Evolutionary conservation across 805 yeast genomes (phyloP), one percentile per base, ranked within the genome.

Genomic region (Yarrowia divulgata): DNA sequence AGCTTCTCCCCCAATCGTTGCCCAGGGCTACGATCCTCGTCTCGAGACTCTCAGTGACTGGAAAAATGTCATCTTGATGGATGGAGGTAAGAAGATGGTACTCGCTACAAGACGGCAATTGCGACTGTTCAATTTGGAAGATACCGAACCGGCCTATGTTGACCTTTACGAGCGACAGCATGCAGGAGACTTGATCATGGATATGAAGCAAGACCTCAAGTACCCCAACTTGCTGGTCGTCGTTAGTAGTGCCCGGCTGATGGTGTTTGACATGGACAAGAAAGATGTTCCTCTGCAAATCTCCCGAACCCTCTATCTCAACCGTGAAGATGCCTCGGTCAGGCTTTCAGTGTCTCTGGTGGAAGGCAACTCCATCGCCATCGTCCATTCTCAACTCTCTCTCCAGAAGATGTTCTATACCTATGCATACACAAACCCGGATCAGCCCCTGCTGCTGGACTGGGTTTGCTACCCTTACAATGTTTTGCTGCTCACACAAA

Each of bases 1-100:
- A 8, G 48, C 12, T 19, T 7, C 2, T n/a, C 54, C 55, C 7
- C 54, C 55, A 2, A 29, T 63, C 12, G 10, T 48, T 12, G 37
- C 39, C 1, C 68, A 63, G 29, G 55, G 50, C 1, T 63, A 48
- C 29, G 35, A 37, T 19, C 19, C 16, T 1, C 6, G 8, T 9
- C 37, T 63, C 19, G 68, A 63, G 46, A 35, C 12, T 6, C 23
- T 48, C 14, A 48, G 57, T 29, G 68, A 63, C 29, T 63, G 68
- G 68, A 48, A 49, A 16, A 14, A 10, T 2, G 34, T 62, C 19
- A 16, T 10, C 7, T 14, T 62, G 37, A 19, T 62, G 3, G 42
- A 60, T 18, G 52, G 29, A 19, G 45, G 52, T 1, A 35, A 13
- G 46, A 55, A 57, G 23, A 12, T 46, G 55, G 55, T 8, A 2